Evolutionary conservation across 495 filamentous ascomycete genomes (phyloP).

Genomic region (Penicillium turbatum): DNA sequence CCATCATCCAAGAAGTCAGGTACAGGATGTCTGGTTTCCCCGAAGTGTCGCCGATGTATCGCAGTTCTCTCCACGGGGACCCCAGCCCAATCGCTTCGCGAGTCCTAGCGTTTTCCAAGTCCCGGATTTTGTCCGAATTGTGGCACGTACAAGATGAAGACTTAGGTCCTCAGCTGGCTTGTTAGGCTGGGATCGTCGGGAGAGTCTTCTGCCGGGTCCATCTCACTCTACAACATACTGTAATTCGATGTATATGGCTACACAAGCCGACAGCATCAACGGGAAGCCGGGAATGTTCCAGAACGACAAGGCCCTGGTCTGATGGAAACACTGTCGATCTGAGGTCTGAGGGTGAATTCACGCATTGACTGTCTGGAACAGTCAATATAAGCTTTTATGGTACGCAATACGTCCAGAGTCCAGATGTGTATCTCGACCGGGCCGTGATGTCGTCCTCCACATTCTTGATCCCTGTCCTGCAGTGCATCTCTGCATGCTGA

Average conservation of each 20-base stretch:
- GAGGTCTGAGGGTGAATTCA: not conserved
- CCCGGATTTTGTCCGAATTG: constrained; percentile 13
- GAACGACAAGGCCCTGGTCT: not conserved
- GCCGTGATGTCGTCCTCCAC: not conserved
- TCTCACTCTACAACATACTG: not conserved
- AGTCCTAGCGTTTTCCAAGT: not conserved
- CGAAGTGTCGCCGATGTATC: constrained; percentile 20
- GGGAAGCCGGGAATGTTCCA: constrained; percentile 25
- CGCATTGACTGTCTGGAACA: not conserved
- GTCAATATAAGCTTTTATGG: not conserved
- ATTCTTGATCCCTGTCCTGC: constrained; percentile 1
- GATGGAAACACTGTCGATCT: not conserved
- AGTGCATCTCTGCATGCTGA: not conserved
- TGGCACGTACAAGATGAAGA: not conserved
- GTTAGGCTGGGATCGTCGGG: constrained; percentile 6
- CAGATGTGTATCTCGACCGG: not conserved
- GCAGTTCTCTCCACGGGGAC: constrained; percentile 23
- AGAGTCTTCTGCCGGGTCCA: constrained; percentile 8
- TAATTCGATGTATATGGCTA: not conserved
- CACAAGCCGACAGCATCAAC: constrained; percentile 8
- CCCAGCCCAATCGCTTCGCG: constrained; percentile 1
- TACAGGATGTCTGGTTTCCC: constrained; percentile 8
- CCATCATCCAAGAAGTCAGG: not conserved
- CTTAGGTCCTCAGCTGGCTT: constrained; percentile 7
- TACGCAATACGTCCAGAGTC: not conserved